A percentile compares a stretch with the other conserved stretches of the same genome.
These are phyloP conservation scores for Wickerhamiella alocasiicola DNA, from an alignment of 805 yeast species.

Conservation along the genomic window DNA sequence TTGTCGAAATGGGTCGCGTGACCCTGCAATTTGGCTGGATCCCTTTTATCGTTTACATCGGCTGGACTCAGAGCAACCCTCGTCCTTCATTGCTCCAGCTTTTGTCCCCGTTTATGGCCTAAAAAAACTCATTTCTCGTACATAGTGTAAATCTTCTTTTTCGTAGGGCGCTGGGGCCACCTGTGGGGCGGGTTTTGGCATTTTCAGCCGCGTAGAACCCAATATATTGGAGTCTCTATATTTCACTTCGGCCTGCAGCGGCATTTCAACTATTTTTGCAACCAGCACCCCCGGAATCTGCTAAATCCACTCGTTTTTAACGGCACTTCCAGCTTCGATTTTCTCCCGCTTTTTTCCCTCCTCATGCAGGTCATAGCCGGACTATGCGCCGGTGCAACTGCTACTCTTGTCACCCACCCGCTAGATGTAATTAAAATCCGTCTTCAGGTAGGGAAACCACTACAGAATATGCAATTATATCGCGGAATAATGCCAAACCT, in stretches of 20 bases:
- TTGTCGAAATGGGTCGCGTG: slow-evolving; percentile 72
- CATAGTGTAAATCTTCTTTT: background rate
- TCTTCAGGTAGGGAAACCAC: slow-evolving; percentile 44
- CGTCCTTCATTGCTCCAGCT: slow-evolving; percentile 71
- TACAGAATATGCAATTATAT: slow-evolving; percentile 31
- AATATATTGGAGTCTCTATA: too few species aligned
- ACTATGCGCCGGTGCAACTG: slow-evolving; percentile 42
- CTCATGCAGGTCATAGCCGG: slow-evolving; percentile 11
- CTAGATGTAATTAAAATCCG: slow-evolving; percentile 75
- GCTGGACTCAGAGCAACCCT: slow-evolving; percentile 68
- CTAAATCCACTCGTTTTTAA: too few species aligned
- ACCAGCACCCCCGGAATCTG: too few species aligned
- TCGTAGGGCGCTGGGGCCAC: too few species aligned
- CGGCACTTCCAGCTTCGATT: background rate
- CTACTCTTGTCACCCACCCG: slow-evolving; percentile 80
- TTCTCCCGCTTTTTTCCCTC: background rate
- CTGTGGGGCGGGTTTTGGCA: too few species aligned
- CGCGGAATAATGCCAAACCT: slow-evolving; percentile 74
- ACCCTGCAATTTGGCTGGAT: slow-evolving; percentile 94
- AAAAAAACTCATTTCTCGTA: slow-evolving; percentile 22
- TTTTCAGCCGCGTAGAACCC: too few species aligned
- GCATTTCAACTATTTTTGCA: too few species aligned
- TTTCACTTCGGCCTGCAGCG: too few species aligned
- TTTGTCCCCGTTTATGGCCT: slow-evolving; percentile 65
- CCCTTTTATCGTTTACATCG: slow-evolving; percentile 86